These are phyloP conservation scores for Cerrena zonata DNA, from an alignment of 1,284 basidiomycete species.

Conservation along the genomic window DNA sequence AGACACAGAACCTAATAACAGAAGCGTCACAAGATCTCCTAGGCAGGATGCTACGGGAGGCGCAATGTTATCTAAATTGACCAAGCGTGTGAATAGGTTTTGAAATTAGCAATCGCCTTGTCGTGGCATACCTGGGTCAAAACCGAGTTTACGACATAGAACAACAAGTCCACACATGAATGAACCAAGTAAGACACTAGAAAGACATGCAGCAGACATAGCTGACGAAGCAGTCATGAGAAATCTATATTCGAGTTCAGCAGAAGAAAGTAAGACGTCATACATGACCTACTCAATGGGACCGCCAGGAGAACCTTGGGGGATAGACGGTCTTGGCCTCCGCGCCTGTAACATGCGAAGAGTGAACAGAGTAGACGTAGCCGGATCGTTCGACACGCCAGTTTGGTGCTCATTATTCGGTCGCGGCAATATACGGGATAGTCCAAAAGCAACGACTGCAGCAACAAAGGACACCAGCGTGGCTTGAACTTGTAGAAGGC, in stretches of 20 bases:
- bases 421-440: constrained; percentile 42
- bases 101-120: neutral
- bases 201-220: constrained; percentile 82
- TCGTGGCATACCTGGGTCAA: constrained; percentile 68
- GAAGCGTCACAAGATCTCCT: constrained; percentile 87
- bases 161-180: constrained; percentile 90
- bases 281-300: constrained; percentile 44
- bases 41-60: constrained; percentile 89
- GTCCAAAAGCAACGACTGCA: constrained; percentile 70
- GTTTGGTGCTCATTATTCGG: constrained; percentile 5
- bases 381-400: neutral
- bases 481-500: constrained; percentile 89
- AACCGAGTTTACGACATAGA: constrained; percentile 66
- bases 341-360: constrained; percentile 8
- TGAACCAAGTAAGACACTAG: constrained; percentile 76
- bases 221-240: constrained; percentile 83
- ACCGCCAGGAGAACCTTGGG: constrained; percentile 32
- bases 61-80: constrained; percentile 79
- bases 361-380: constrained; percentile 4
- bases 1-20: constrained; percentile 66
- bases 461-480: constrained; percentile 85
- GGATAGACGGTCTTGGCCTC: constrained; percentile 14
- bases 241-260: constrained; percentile 41
- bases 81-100: constrained; percentile 2
- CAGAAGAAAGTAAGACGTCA: constrained; percentile 1